These are phyloP conservation scores for Entophlyctis luteolus DNA, from an alignment of 192 early-diverging fungal species.

Conservation along the genomic window DNA sequence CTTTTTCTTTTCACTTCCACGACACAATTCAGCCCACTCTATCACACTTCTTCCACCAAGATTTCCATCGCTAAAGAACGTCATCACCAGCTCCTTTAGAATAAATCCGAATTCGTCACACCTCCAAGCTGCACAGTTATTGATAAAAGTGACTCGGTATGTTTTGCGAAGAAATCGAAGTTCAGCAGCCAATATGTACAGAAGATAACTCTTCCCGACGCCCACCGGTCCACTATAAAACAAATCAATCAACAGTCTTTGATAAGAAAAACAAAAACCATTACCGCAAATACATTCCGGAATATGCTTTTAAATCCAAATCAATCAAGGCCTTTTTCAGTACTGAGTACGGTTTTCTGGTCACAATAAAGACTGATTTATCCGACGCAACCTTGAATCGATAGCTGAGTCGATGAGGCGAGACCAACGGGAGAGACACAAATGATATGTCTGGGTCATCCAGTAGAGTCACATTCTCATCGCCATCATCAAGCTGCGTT, in stretches of 20 bases:
- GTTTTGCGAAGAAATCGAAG: constrained; percentile 4
- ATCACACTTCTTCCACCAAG: neutral
- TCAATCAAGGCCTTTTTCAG: neutral
- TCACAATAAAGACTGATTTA: neutral
- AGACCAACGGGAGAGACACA: neutral
- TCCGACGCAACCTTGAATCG: neutral
- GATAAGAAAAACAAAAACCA: neutral
- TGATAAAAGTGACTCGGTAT: constrained; percentile 27
- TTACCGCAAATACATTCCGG: neutral
- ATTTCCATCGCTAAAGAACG: constrained; percentile 10
- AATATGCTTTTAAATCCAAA: neutral
- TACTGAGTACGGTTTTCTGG: neutral
- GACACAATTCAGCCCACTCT: neutral
- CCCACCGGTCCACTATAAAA: constrained; percentile 8
- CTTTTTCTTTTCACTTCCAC: neutral
- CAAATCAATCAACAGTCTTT: neutral
- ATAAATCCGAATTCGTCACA: neutral
- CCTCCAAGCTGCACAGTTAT: constrained; percentile 14
- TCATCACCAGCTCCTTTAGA: constrained; percentile 16
- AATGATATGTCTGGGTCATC: neutral
- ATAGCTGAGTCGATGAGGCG: neutral
- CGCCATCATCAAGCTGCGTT: neutral
- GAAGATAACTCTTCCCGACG: constrained; percentile 22
- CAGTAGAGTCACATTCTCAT: neutral
- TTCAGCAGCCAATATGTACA: constrained; percentile 23